Evolutionary conservation across 257 asterid species (phyloP).

Genomic region (Henckelia pumila): DNA sequence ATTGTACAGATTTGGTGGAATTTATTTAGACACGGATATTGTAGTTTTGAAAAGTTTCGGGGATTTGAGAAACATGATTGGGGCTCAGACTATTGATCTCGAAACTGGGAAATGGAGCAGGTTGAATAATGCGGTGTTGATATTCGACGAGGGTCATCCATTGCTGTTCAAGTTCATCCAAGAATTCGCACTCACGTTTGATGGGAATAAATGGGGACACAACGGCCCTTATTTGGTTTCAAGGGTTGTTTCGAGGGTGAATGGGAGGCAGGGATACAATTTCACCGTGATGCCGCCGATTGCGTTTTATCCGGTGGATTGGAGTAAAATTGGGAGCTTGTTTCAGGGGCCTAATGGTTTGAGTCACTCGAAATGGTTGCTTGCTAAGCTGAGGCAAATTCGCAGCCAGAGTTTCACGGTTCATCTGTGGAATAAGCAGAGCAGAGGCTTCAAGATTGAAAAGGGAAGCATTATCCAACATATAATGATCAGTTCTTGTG

Average conservation of each 20-base stretch:
- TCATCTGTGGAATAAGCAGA: conserved; percentile 94
- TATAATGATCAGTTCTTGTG: conserved; percentile 42
- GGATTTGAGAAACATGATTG: conserved; percentile 54
- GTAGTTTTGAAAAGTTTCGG: conserved; percentile 52
- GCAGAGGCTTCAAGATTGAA: conserved; percentile 50
- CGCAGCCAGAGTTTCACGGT: conserved; percentile 50
- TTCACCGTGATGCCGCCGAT: conserved; percentile 61
- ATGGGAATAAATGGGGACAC: conserved; percentile 97
- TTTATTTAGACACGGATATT: conserved; percentile 80
- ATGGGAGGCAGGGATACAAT: conserved; percentile 54
- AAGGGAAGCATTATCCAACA: conserved; percentile 70
- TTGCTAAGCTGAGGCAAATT: conserved; percentile 55
- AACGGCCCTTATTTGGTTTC: conserved; percentile 95
- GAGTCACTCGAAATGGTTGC: conserved; percentile 60
- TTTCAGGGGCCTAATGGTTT: conserved; percentile 55
- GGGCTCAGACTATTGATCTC: conserved; percentile 69
- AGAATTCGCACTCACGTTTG: conserved; percentile 87
- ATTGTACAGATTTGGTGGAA: conserved; percentile 81
- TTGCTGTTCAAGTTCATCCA: conserved; percentile 74
- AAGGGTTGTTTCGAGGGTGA: conserved; percentile 67
- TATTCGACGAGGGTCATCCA: conserved; percentile 79
- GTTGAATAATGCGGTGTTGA: conserved; percentile 85
- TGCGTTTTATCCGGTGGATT: conserved; percentile 92
- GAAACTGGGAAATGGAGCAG: conserved; percentile 76
- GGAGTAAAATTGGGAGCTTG: conserved; percentile 65